Evolutionary conservation across 1,284 basidiomycete genomes (phyloP).

Genomic region (Apiotrichum domesticum): DNA sequence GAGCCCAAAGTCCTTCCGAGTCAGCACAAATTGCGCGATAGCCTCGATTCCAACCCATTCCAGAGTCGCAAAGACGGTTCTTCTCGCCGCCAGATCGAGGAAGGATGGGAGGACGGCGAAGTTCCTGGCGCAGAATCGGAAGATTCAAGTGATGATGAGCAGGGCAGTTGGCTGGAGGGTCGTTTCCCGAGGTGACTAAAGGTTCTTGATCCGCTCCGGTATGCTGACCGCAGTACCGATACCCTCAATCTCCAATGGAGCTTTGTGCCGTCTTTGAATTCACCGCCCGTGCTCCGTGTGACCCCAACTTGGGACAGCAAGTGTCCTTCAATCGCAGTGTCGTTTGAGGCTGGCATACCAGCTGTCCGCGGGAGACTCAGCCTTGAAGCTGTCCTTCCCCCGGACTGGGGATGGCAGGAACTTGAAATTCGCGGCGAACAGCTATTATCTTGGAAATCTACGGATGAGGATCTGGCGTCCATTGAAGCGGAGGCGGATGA

Average conservation of each 20-base stretch:
- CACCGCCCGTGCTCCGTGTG: conserved; percentile 22
- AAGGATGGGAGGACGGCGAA: conserved; percentile 38
- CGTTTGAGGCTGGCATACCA: conserved; percentile 19
- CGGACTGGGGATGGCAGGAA: conserved; percentile 37
- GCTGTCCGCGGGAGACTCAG: not conserved
- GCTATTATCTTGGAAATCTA: conserved; percentile 26
- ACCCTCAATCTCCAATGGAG: conserved; percentile 33
- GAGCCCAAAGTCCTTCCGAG: conserved; percentile 33
- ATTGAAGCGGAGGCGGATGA: conserved; percentile 4
- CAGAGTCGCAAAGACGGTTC: too few species aligned
- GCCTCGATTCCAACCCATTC: conserved; percentile 9
- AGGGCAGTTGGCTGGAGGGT: conserved; percentile 36
- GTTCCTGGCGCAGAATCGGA: conserved; percentile 21
- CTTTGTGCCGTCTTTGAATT: conserved; percentile 11
- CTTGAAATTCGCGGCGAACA: conserved; percentile 28
- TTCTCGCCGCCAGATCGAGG: conserved; percentile 14
- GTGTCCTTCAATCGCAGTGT: conserved; percentile 21
- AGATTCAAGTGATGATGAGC: conserved; percentile 17
- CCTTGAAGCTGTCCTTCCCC: conserved; percentile 25
- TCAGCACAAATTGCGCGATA: not conserved
- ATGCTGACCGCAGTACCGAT: conserved; percentile 28
- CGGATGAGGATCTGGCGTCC: conserved; percentile 19
- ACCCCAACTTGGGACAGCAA: conserved; percentile 22
- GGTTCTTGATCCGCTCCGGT: not conserved
- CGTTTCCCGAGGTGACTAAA: conserved; percentile 34